Evolutionary conservation across 179 eudicot species (phyloP), one percentile per base, ranked within the genome.

Genomic region (Spinacia oleracea): DNA sequence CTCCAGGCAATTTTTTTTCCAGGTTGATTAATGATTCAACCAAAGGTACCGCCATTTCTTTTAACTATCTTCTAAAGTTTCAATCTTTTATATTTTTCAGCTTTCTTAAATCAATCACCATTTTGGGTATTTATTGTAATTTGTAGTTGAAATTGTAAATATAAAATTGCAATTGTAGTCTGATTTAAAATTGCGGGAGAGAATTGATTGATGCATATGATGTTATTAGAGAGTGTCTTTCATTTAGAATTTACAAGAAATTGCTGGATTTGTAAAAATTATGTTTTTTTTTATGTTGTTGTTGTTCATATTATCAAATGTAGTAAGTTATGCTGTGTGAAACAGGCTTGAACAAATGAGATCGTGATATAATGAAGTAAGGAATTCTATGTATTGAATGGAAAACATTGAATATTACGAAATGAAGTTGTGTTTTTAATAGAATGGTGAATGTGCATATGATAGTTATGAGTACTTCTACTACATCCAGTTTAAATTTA

Each of bases 1-100:
- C 16, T 70, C 76, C 10, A 85, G 76, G 63, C 88, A 81, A 1
- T 88, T 89, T 72, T 88, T 88, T 72, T 86, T 91, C 70, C 90
- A 76, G 51, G 75, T 80, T 71, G n/a, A 79, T 89, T 72, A 78
- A 81, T 83, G 88, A 90, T 81, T 67, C 91, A 38, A 58, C 82
- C 50, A 86, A 78, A 86, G 93, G 97, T 93, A 82, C 10, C 9
- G 9, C 21, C 35, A 73, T 82, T 74, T 10, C 59, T 76, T n/a
- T 9, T 56, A 31, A n/a, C n/a, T 38, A 72, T 67, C 27, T 58
- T 29, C 43, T 77, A 43, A 72, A 72, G 63, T 68, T 78, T 42
- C 4, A 40, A 69, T 51, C 20, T 75, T 65, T 42, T 9, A n/a
- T 25, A 40, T 53, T n/a, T 51, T 66, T 74, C 34, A 31, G 40